These are phyloP conservation scores for Coleophoma cylindrospora DNA, from an alignment of 2,329 filamentous ascomycete species.

Conservation along the genomic window DNA sequence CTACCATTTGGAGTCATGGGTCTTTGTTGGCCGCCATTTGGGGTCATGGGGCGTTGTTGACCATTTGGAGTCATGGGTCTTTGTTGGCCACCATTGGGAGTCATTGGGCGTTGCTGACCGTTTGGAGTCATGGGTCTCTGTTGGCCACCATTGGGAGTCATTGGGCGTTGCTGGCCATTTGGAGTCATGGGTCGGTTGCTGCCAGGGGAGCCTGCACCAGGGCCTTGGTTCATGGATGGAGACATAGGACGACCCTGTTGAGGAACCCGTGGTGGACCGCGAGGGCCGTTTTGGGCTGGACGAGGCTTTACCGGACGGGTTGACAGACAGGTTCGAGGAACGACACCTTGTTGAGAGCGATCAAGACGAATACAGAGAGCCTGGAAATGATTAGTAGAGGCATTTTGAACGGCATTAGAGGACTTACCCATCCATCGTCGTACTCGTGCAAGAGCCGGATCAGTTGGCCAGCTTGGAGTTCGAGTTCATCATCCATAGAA, in stretches of 20 bases:
- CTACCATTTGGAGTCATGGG: conserved; percentile 6
- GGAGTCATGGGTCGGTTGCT: conserved; percentile 12
- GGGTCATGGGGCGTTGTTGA: conserved; percentile 5
- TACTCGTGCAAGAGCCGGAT: conserved; percentile 92
- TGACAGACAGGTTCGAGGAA: conserved; percentile 88
- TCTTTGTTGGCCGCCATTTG: not conserved
- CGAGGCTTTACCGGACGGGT: conserved; percentile 69
- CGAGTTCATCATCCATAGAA: conserved; percentile 87
- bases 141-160: conserved; percentile 15
- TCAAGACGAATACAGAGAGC: conserved; percentile 89
- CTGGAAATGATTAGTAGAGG: conserved; percentile 39
- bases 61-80: conserved; percentile 7
- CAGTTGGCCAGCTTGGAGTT: conserved; percentile 73
- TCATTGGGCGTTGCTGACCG: conserved; percentile 4
- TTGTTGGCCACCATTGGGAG: conserved; percentile 2
- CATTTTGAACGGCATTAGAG: not conserved
- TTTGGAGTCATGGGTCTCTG: conserved; percentile 10
- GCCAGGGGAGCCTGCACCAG: conserved; percentile 7
- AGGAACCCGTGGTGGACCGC: conserved; percentile 17
- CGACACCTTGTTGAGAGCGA: conserved; percentile 86
- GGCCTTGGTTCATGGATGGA: conserved; percentile 11
- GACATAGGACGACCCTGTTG: conserved; percentile 13
- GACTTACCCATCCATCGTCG: conserved; percentile 91
- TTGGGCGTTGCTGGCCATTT: conserved; percentile 9
- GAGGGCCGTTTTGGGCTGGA: conserved; percentile 23